Evolutionary conservation across 2,329 filamentous ascomycete genomes (phyloP), one percentile per base, ranked within the genome.

Genomic region (Grosmannia serpens): DNA sequence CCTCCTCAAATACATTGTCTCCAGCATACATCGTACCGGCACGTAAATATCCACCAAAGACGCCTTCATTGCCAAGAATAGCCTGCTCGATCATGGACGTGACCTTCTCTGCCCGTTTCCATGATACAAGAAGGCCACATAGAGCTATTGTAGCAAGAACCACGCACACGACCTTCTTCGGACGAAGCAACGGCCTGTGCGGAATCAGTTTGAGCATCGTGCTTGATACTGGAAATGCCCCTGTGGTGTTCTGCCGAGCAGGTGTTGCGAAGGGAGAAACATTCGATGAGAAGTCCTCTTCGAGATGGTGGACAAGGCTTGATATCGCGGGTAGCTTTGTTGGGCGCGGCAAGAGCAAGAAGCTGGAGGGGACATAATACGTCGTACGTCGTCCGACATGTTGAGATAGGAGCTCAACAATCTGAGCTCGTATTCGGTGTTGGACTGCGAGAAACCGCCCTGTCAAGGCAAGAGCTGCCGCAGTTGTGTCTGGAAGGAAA

Each of bases 161-260:
- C 55, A 59, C 41, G 50, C 17, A 59, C 51, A 59, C 44, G 24
- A n/a, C 27, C 24, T 10, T 55, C 13, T 35, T 55, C 20, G 53
- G 53, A 3, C 53, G 41, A 24, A 33, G n/a, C 26, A 27, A 17
- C 7, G 13, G 26, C 20, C 26, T 9, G 15, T 20, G 22, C 1
- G 41, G 20, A 13, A 3, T 46, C 5, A 49, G 22, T 13, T 20
- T n/a, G 8, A 29, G 26, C 41, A 47, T 47, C 35, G 26, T 24
- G 31, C 31, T 33, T 33, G 31, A 6, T 33, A 33, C 6, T 5
- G 10, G 31, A 33, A 33, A 33, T 10, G 38, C 15, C 17, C 13
- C 2, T 17, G 13, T 20, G 13, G 2, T 20, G 38, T 10, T 47
- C 9, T 4, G 5, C 9, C 8, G 10, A 13, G n/a, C 44, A 24